Conservation (phyloP, 306 rosid species). For the Glycyrrhiza uralensis region DNA sequence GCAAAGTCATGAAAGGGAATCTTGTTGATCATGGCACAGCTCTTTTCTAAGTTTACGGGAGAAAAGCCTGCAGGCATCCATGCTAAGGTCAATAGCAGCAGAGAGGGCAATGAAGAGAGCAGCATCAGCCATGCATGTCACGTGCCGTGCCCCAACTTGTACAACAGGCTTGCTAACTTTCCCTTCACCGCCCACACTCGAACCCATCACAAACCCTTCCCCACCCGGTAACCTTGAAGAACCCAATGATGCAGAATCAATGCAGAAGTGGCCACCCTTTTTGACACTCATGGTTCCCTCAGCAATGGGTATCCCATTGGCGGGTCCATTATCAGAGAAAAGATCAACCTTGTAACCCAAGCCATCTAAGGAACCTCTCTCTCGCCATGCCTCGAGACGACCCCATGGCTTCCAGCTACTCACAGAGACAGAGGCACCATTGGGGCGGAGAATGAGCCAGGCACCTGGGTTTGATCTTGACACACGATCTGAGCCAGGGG, state of each 20-base stretch:
- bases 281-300: conserved; percentile 62
- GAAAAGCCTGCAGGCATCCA: conserved; percentile 84
- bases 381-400: conserved; percentile 88
- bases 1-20: conserved; percentile 28
- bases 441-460: conserved; percentile 85
- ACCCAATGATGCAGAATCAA: conserved; percentile 44
- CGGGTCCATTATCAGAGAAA: conserved; percentile 54
- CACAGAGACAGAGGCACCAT: conserved; percentile 51
- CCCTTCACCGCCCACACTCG: conserved; percentile 81
- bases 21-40: conserved; percentile 58
- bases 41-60: conserved; percentile 73
- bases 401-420: conserved; percentile 96
- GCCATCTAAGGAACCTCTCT: conserved; percentile 73
- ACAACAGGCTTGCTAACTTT: conserved; percentile 74
- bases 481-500: conserved; percentile 70
- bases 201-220: conserved; percentile 77
- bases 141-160: conserved; percentile 72
- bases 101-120: conserved; percentile 71
- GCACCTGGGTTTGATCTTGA: conserved; percentile 80
- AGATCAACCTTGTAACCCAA: conserved; percentile 87
- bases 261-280: conserved; percentile 75
- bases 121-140: conserved; percentile 79
- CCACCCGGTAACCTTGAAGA: conserved; percentile 40
- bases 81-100: conserved; percentile 84
- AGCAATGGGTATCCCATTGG: conserved; percentile 52